Conservation (phyloP, 257 asterid genomes). For the Echium plantagineum region DNA sequence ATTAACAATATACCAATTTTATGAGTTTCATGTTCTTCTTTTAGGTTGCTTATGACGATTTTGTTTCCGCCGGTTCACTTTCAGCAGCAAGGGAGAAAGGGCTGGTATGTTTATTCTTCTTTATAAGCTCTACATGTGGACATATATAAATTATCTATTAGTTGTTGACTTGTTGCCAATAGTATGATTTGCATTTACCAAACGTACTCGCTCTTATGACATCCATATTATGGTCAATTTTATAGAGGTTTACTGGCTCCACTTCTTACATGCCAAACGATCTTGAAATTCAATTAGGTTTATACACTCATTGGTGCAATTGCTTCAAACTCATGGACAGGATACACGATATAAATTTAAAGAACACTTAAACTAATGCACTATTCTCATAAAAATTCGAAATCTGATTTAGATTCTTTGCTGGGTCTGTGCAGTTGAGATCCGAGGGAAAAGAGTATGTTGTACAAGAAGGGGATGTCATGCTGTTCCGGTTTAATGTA, state of each 20-base stretch:
- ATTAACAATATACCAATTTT: background rate
- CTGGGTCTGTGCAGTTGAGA: slow-evolving; percentile 54
- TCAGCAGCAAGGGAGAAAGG: slow-evolving; percentile 97
- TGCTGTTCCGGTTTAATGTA: slow-evolving; percentile 91
- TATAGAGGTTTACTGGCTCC: no score
- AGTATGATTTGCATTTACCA: background rate
- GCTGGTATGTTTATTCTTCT: slow-evolving; percentile 48
- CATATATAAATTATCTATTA: no score
- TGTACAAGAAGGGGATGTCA: slow-evolving; percentile 91
- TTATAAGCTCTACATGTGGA: background rate
- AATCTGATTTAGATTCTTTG: background rate
- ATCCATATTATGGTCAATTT: no score
- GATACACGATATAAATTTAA: background rate
- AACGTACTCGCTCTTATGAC: no score
- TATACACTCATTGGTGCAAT: no score
- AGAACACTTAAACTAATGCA: background rate
- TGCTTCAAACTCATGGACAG: no score
- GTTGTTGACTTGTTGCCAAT: background rate
- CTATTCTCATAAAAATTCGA: background rate
- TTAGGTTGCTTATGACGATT: slow-evolving; percentile 87
- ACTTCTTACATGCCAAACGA: no score
- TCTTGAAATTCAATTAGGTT: background rate
- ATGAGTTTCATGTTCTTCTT: slow-evolving; percentile 6
- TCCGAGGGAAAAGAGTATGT: slow-evolving; percentile 89
- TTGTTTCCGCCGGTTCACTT: slow-evolving; percentile 82